A percentile compares a stretch with the other conserved stretches of the same genome.
Evolutionary conservation across 2,329 filamentous ascomycete species (phyloP).

Genomic region (Nemania bipapillata): DNA sequence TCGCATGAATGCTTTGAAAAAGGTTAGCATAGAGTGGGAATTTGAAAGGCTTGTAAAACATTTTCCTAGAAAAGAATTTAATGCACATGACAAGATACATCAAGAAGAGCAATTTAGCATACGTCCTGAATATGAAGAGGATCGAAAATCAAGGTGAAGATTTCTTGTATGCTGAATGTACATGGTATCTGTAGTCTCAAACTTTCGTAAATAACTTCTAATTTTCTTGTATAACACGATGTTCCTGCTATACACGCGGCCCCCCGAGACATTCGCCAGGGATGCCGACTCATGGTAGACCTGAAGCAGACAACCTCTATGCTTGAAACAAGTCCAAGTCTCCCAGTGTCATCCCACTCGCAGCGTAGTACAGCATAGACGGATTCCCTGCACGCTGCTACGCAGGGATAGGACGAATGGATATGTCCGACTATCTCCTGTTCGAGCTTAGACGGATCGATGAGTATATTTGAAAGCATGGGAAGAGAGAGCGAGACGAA

Average conservation of each 20-base stretch:
- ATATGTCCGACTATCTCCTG: background rate
- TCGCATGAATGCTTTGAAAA: no score
- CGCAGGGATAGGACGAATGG: background rate
- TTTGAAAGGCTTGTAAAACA: no score
- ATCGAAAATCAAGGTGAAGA: no score
- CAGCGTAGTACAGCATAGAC: background rate
- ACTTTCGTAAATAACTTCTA: background rate
- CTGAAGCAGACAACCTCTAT: background rate
- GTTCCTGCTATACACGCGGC: background rate
- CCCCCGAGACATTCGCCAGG: background rate
- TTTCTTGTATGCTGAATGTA: no score
- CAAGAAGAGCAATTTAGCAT: no score
- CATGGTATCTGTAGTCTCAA: no score
- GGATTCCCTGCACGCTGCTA: background rate
- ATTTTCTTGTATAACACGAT: background rate
- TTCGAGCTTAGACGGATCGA: background rate
- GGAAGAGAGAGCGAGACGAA: slow-evolving; percentile 1
- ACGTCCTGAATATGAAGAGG: no score
- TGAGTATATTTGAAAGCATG: background rate
- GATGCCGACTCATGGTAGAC: background rate
- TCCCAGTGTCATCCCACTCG: background rate
- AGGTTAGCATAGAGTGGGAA: no score
- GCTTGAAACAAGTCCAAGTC: background rate
- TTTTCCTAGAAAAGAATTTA: no score
- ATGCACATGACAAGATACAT: no score